phyloP scores from a whole-genome alignment of 257 asterid genomes.

The Verbena officinalis region DNA sequence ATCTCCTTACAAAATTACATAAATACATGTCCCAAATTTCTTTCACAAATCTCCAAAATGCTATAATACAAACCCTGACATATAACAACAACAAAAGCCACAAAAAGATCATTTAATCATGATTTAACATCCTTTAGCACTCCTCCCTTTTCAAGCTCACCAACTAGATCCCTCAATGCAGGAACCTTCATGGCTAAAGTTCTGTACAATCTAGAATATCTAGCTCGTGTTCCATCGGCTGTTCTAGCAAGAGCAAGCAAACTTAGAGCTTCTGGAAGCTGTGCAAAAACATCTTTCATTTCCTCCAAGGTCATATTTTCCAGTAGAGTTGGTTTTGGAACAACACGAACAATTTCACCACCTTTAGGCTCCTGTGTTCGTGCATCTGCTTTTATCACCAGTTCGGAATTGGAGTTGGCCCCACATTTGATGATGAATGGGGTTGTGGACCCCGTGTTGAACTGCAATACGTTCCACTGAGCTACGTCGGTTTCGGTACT shows the following conservation, averaged over 20 bases:
- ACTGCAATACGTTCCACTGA: conserved; percentile 96
- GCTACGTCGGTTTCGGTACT: conserved; percentile 85
- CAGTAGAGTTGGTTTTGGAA: conserved; percentile 77
- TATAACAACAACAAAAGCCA: conserved; percentile 21
- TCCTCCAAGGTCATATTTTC: conserved; percentile 80
- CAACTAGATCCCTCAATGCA: conserved; percentile 85
- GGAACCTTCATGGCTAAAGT: conserved; percentile 98
- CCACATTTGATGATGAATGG: conserved; percentile 97
- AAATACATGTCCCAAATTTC: conserved; percentile 15
- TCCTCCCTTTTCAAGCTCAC: conserved; percentile 92
- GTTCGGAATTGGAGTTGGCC: conserved; percentile 89
- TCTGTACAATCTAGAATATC: conserved; percentile 93
- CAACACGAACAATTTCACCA: conserved; percentile 86
- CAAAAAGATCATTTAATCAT: conserved; percentile 21
- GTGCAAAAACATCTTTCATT: conserved; percentile 67
- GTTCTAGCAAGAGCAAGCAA: conserved; percentile 92
- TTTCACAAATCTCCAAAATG: neutral
- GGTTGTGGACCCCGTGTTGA: conserved; percentile 88
- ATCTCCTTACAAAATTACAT: conserved; percentile 16
- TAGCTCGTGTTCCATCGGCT: conserved; percentile 95
- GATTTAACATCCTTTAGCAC: conserved; percentile 74
- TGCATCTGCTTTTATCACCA: conserved; percentile 90
- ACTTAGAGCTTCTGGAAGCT: conserved; percentile 89
- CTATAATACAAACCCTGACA: conserved; percentile 1
- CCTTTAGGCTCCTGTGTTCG: conserved; percentile 92